Percentiles rank a stretch among this genome's conserved stretches.
phyloP scores from a whole-genome alignment of 176 grass and related monocot genomes.

The Thalia dealbata region DNA sequence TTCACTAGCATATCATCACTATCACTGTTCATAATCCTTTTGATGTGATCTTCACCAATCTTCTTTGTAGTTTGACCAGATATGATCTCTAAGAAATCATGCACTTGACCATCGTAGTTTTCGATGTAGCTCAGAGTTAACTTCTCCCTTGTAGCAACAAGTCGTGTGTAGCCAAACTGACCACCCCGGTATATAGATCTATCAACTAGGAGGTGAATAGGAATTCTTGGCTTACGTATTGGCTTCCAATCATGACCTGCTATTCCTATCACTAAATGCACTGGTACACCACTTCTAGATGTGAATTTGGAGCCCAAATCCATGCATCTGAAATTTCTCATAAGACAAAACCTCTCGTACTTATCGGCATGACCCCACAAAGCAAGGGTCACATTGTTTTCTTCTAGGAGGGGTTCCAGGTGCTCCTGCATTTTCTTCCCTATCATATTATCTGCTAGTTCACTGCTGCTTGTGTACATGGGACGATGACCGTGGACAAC shows the following conservation, averaged over 20 bases:
- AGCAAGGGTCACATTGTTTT: slow-evolving; percentile 86
- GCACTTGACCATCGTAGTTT: slow-evolving; percentile 84
- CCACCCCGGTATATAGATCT: slow-evolving; percentile 75
- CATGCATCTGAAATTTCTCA: slow-evolving; percentile 62
- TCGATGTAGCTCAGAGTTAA: slow-evolving; percentile 55
- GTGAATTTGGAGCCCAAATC: slow-evolving; percentile 52
- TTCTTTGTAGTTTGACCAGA: slow-evolving; percentile 24
- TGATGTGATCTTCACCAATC: not conserved
- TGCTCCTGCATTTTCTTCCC: slow-evolving; percentile 62
- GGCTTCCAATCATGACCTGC: slow-evolving; percentile 70
- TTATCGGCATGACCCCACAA: slow-evolving; percentile 82
- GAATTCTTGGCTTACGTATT: slow-evolving; percentile 58
- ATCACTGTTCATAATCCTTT: slow-evolving; percentile 3
- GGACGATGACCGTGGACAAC: slow-evolving; percentile 92
- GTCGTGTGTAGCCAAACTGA: slow-evolving; percentile 71
- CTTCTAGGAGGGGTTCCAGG: slow-evolving; percentile 61
- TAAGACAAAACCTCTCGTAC: slow-evolving; percentile 86
- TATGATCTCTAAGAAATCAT: slow-evolving; percentile 77
- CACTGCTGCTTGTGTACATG: slow-evolving; percentile 81
- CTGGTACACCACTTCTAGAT: slow-evolving; percentile 46
- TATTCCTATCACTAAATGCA: slow-evolving; percentile 97
- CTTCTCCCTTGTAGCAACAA: slow-evolving; percentile 70
- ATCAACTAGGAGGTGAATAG: slow-evolving; percentile 60
- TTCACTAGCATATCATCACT: not conserved
- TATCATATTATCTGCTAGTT: slow-evolving; percentile 38